phyloP scores from a whole-genome alignment of 176 grass and related monocot genomes.

The Oryza coarctata region DNA sequence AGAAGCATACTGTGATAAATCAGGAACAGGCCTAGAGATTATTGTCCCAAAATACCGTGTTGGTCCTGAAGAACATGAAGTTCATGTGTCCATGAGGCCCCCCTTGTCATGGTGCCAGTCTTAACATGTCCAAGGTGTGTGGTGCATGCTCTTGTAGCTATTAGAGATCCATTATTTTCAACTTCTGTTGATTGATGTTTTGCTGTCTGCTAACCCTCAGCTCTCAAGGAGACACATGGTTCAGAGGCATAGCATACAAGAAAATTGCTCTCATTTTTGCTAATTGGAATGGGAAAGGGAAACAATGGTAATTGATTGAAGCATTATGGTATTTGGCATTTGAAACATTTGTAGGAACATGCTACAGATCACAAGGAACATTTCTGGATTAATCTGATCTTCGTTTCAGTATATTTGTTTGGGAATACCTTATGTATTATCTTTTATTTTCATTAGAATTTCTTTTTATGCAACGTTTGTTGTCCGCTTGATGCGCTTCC shows the following conservation, averaged over 20 bases:
- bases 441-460: conserved; percentile 11
- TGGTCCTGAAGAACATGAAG: conserved; percentile 97
- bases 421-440: conserved; percentile 27
- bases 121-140: conserved; percentile 51
- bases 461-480: conserved; percentile 21
- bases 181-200: conserved; percentile 36
- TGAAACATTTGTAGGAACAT: conserved; percentile 30
- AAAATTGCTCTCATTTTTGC: conserved; percentile 47
- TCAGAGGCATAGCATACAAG: conserved; percentile 29
- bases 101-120: conserved; percentile 66
- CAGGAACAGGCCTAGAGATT: conserved; percentile 81
- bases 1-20: conserved; percentile 82
- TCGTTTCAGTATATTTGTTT: conserved; percentile 22
- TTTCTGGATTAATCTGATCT: conserved; percentile 23
- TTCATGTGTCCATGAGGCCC: conserved; percentile 82
- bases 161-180: conserved; percentile 24
- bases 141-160: conserved; percentile 21
- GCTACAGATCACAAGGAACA: conserved; percentile 38
- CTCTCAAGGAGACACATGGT: conserved; percentile 27
- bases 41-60: conserved; percentile 76
- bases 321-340: conserved; percentile 38
- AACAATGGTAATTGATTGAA: conserved; percentile 34
- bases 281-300: conserved; percentile 28
- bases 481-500: not conserved
- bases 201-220: conserved; percentile 45